Base-by-base conservation (phyloP, 2,329 filamentous ascomycete species). In the Monosporascus sp. region DNA sequence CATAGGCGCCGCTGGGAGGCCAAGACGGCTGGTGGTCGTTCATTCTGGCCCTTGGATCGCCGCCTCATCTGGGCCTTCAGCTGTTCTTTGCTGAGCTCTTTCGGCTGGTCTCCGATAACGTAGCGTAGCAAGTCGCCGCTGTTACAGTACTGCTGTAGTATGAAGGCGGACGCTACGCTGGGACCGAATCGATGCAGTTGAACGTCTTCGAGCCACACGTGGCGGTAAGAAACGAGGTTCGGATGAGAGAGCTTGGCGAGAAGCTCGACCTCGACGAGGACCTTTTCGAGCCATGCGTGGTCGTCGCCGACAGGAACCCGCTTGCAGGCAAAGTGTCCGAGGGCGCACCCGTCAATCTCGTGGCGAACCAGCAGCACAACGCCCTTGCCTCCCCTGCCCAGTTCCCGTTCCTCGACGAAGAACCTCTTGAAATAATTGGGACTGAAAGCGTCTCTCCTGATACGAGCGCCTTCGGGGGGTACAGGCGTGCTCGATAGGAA, bases 61-160 rank as follows among this genome's bases (percentile, higher is more conserved):
- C 93, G 82, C 46, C 94, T 83, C 66, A 96, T 83, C 50, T 89
- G 88, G 6, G 91, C 90, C 68, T 97, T 97, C 61, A 97, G 76
- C 63, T 94, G 84, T 64, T 97, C 89, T 53, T 89, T 89, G 7
- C 89, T 90, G 0, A 78, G 77, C 48, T 83, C 79, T 49, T 82
- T 80, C 0, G 83, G 77, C 24, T 75, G 73, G 6, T 85, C 81
- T 6, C 87, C 85, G n/a, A 92, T 76, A 17, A 99, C 84, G 66
- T 96, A 95, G 58, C 88, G 85, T 54, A 96, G 87, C 18, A 99
- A 77, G 66, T 99, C 94, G 17, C 94, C 94, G 1, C 86, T 81
- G 67, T 99, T 97, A 74, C 95, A 99, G 64, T 96, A 99, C 66
- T 99, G 92, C 67, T 99, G 94, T 7, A 99, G 79, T 53, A 99